Percentiles rank a stretch among this genome's conserved stretches.
Evolutionary conservation across 2,329 filamentous ascomycete genomes (phyloP).

Genomic region (Diaporthe humulicola): DNA sequence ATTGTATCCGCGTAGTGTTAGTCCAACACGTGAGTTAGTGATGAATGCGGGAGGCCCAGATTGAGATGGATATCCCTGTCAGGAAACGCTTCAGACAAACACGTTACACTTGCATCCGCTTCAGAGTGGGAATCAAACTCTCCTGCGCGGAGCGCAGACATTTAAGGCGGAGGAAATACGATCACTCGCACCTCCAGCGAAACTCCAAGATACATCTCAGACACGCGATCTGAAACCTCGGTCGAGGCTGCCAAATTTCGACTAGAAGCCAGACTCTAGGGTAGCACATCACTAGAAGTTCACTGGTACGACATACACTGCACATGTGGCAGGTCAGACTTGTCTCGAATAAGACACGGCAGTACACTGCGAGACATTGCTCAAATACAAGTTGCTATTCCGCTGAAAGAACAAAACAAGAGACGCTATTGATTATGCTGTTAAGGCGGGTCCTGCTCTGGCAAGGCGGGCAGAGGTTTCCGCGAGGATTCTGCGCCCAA

Average conservation of each 20-base stretch:
- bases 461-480: constrained; percentile 52
- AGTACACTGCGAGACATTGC: background rate
- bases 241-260: constrained; percentile 12
- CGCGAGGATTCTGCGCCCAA: constrained; percentile 36
- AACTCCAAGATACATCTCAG: background rate
- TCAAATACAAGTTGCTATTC: background rate
- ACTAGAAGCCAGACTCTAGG: background rate
- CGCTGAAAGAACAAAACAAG: background rate
- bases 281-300: constrained; percentile 3
- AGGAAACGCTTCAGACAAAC: constrained; percentile 17
- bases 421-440: constrained; percentile 25
- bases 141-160: background rate
- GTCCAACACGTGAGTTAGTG: background rate
- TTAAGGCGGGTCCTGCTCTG: constrained; percentile 49
- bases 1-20: background rate
- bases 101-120: constrained; percentile 3
- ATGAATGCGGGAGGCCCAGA: background rate
- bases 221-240: constrained; percentile 7
- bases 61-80: background rate
- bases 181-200: background rate
- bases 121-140: constrained; percentile 9
- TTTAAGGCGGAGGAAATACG: background rate
- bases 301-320: background rate
- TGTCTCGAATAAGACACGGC: background rate
- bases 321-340: background rate